Evolutionary conservation across 2,329 filamentous ascomycete genomes (phyloP).

Genomic region (Alternaria longipes): DNA sequence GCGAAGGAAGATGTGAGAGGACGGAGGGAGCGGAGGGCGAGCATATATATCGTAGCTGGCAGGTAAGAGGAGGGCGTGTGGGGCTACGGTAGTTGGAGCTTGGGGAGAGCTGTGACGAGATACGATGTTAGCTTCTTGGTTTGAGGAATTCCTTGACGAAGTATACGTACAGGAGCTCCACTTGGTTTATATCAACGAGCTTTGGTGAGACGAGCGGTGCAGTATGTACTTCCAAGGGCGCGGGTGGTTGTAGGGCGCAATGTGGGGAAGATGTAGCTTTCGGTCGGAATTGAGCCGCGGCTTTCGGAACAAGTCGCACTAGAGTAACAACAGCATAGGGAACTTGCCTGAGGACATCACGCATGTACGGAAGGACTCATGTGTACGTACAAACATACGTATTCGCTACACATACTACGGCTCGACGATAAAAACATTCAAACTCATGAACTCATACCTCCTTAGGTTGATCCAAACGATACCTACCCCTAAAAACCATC

Average conservation of each 20-base stretch:
- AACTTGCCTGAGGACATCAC: not conserved
- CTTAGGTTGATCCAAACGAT: conserved; percentile 18
- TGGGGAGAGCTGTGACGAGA: not conserved
- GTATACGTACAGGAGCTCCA: not conserved
- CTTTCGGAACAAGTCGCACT: conserved; percentile 6
- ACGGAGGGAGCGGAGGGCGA: conserved; percentile 13
- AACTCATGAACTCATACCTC: conserved; percentile 38
- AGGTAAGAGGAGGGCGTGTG: not conserved
- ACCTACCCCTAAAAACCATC: conserved; percentile 17
- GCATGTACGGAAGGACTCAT: not conserved
- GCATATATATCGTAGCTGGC: conserved; percentile 14
- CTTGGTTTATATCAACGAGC: not conserved
- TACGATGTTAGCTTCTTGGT: not conserved
- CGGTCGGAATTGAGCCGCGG: conserved; percentile 23
- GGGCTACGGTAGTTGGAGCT: not conserved
- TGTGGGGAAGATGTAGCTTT: conserved; percentile 13
- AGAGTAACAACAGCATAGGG: not conserved
- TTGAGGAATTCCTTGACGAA: not conserved
- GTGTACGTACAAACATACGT: not conserved
- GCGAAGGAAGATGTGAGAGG: not conserved
- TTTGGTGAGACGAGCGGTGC: not conserved
- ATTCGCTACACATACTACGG: conserved; percentile 22
- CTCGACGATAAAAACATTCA: conserved; percentile 20
- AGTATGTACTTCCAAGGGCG: conserved; percentile 9
- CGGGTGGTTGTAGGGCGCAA: conserved; percentile 10